Percentiles rank a stretch among this genome's conserved stretches.
Conservation (phyloP, 2,329 filamentous ascomycete species). For the Verticillium nubilum region DNA sequence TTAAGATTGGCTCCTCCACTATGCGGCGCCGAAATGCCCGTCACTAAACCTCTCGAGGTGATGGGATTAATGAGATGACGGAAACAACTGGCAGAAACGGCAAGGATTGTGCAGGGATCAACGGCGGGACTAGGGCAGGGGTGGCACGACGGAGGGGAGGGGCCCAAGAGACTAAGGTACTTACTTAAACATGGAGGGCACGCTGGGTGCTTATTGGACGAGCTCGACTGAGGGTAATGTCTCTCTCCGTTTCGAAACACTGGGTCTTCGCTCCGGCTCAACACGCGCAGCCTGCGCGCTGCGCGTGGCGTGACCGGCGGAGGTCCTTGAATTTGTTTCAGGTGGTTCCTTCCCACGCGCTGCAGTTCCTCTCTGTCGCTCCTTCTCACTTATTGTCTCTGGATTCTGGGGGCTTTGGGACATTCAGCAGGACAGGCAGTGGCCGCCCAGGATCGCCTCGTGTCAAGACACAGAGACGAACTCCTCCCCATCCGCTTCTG, state of each 20-base stretch:
- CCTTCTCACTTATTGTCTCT: neutral
- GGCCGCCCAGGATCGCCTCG: neutral
- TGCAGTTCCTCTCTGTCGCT: neutral
- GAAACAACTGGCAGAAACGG: slow-evolving; percentile 1
- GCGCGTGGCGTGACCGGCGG: neutral
- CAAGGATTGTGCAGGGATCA: slow-evolving; percentile 2
- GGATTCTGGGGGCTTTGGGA: no score
- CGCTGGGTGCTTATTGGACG: neutral
- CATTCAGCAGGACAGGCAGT: neutral
- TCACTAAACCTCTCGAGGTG: neutral
- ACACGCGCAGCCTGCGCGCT: neutral
- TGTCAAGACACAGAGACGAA: neutral
- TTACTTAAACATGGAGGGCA: neutral
- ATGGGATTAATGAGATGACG: slow-evolving; percentile 1
- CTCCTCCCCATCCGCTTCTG: neutral
- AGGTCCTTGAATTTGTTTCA: slow-evolving; percentile 15
- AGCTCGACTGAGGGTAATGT: neutral
- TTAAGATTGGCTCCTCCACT: neutral
- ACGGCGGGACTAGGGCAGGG: neutral
- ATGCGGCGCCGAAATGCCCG: neutral
- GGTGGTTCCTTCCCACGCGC: slow-evolving; percentile 3
- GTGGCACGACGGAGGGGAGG: neutral
- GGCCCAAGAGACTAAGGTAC: neutral
- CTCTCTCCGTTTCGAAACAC: slow-evolving; percentile 3
- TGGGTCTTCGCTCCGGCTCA: neutral